These are phyloP conservation scores for Phylloporus gajari DNA, from an alignment of 1,284 basidiomycete species.

Conservation along the genomic window DNA sequence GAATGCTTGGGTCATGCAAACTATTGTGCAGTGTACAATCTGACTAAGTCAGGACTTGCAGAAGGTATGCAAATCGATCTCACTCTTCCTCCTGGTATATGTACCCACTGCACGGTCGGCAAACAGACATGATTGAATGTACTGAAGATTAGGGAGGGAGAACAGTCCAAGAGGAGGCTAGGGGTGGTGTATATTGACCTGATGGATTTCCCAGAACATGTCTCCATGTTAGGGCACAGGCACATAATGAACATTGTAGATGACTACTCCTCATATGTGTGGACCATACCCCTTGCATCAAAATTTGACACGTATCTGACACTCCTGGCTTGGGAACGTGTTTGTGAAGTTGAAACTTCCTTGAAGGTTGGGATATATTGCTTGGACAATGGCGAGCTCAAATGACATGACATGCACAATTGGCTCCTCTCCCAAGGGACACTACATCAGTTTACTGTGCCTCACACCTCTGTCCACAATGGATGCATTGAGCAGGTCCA, in stretches of 20 bases:
- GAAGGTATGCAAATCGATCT: too few relatives aligned
- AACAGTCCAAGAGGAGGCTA: rapidly evolving
- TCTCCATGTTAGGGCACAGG: background rate
- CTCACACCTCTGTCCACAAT: background rate
- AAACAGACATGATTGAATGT: background rate
- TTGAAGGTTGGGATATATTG: background rate
- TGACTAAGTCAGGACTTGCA: too few relatives aligned
- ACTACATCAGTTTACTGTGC: too few relatives aligned
- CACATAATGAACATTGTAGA: background rate
- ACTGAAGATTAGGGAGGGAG: background rate
- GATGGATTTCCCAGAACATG: background rate
- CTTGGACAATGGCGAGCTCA: slow-evolving; percentile 1
- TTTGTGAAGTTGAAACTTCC: background rate
- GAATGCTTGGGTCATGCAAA: background rate
- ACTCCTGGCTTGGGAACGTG: background rate
- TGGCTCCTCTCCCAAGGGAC: background rate
- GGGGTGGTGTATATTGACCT: background rate
- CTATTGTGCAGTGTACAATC: background rate
- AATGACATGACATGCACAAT: too few relatives aligned
- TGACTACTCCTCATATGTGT: background rate
- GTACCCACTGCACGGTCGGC: background rate
- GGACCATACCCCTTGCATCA: background rate
- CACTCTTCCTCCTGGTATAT: background rate
- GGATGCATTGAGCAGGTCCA: background rate
- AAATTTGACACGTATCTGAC: background rate